Evolutionary conservation across 257 asterid species (phyloP).

Genomic region (Lycium barbarum): DNA sequence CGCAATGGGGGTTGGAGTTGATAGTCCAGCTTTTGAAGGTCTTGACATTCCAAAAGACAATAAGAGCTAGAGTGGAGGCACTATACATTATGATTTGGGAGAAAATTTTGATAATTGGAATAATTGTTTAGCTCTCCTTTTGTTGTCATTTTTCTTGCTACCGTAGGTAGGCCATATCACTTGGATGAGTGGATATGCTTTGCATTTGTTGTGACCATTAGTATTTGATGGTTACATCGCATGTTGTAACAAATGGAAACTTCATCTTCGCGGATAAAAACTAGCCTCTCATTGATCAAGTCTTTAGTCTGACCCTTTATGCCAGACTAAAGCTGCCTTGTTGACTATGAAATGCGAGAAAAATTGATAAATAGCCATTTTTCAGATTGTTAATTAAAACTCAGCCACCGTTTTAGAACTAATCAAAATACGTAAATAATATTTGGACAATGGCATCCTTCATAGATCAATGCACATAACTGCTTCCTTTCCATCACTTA

Average conservation of each 20-base stretch:
- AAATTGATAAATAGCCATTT: too few species aligned
- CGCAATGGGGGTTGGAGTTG: conserved; percentile 85
- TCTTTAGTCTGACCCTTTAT: background rate
- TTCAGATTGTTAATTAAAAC: too few species aligned
- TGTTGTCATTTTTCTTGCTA: conserved; percentile 26
- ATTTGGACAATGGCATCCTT: too few species aligned
- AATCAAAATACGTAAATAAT: too few species aligned
- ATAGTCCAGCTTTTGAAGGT: conserved; percentile 69
- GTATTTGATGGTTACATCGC: background rate
- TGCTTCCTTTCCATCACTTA: too few species aligned
- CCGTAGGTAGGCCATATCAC: background rate
- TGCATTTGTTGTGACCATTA: background rate
- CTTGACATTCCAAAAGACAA: conserved; percentile 65
- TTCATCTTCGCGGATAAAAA: background rate
- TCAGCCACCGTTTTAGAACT: too few species aligned
- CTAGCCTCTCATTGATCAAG: background rate
- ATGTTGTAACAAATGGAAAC: background rate
- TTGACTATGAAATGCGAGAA: background rate
- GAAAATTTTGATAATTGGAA: conserved; percentile 34
- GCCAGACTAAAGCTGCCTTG: background rate
- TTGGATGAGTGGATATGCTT: background rate
- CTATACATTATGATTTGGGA: background rate
- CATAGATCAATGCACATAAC: too few species aligned
- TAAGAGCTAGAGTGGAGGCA: conserved; percentile 43
- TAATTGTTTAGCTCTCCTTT: conserved; percentile 36